Conservation (phyloP, 1,284 basidiomycete species). For the Xerocomus amazonicus region DNA sequence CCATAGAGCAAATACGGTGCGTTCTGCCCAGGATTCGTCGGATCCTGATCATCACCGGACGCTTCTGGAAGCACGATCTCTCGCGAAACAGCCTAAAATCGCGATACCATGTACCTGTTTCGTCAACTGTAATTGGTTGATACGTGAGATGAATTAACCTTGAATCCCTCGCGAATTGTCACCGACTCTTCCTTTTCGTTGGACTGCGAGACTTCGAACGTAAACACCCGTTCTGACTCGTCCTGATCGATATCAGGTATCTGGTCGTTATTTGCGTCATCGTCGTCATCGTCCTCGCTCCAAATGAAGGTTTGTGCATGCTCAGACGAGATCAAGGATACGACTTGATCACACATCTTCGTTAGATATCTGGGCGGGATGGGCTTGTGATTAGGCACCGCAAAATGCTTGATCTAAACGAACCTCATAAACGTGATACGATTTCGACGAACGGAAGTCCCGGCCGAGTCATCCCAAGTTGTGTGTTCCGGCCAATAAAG, state of each 20-base stretch:
- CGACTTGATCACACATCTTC: conserved; percentile 52
- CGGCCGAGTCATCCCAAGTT: conserved; percentile 54
- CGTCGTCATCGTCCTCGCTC: conserved; percentile 36
- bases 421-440: conserved; percentile 62
- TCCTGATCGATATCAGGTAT: conserved; percentile 34
- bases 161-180: conserved; percentile 39
- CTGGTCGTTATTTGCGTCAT: conserved; percentile 26
- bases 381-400: neutral
- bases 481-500: conserved; percentile 61
- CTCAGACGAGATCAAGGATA: conserved; percentile 45
- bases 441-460: conserved; percentile 46
- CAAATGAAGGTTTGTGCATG: conserved; percentile 44
- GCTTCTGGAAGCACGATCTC: conserved; percentile 12
- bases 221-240: conserved; percentile 46
- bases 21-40: conserved; percentile 9
- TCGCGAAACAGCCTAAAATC: conserved; percentile 14
- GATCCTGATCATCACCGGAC: conserved; percentile 6
- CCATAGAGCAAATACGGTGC: conserved; percentile 33
- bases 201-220: conserved; percentile 54
- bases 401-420: conserved; percentile 1
- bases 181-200: conserved; percentile 57
- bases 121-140: neutral
- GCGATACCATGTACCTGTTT: neutral
- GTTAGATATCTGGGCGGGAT: conserved; percentile 46
- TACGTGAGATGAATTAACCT: conserved; percentile 26